A percentile compares a stretch with the other conserved stretches of the same genome.
Conservation (phyloP, 805 yeast genomes). For the Yamadazyma philogaea region DNA sequence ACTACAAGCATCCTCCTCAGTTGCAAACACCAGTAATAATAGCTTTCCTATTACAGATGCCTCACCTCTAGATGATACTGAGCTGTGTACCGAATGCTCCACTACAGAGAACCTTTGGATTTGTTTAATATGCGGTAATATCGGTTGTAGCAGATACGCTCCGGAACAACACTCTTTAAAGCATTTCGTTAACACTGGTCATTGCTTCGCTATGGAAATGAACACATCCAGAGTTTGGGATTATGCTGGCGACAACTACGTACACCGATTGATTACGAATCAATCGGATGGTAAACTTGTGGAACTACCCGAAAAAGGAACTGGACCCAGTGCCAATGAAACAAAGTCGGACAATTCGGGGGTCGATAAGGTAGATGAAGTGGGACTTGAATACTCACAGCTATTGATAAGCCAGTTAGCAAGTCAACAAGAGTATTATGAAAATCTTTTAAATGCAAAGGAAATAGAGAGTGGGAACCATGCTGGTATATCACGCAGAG, state of each 20-base stretch:
- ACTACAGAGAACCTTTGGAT: conserved; percentile 72
- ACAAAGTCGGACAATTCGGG: conserved; percentile 9
- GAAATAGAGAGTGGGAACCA: conserved; percentile 5
- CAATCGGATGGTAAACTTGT: conserved; percentile 88
- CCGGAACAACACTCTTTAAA: conserved; percentile 81
- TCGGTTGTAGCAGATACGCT: conserved; percentile 86
- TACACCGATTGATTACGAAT: conserved; percentile 79
- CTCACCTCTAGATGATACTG: conserved; percentile 14
- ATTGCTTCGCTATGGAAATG: conserved; percentile 89
- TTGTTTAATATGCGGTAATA: conserved; percentile 83
- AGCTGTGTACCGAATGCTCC: conserved; percentile 55
- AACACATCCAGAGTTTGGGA: conserved; percentile 90
- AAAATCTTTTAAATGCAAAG: conserved; percentile 35
- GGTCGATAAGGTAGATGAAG: conserved; percentile 48
- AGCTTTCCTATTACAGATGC: not conserved
- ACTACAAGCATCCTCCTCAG: conserved; percentile 13
- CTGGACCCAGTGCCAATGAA: conserved; percentile 3
- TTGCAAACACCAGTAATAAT: not conserved
- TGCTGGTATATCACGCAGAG: conserved; percentile 19
- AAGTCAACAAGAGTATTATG: conserved; percentile 82
- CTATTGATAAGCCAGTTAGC: conserved; percentile 76
- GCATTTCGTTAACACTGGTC: conserved; percentile 74
- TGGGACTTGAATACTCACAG: conserved; percentile 76
- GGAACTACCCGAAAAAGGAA: conserved; percentile 52
- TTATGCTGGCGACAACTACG: conserved; percentile 86